Base-by-base conservation (phyloP, 2,329 filamentous ascomycete genomes). In the Claviceps monticola region DNA sequence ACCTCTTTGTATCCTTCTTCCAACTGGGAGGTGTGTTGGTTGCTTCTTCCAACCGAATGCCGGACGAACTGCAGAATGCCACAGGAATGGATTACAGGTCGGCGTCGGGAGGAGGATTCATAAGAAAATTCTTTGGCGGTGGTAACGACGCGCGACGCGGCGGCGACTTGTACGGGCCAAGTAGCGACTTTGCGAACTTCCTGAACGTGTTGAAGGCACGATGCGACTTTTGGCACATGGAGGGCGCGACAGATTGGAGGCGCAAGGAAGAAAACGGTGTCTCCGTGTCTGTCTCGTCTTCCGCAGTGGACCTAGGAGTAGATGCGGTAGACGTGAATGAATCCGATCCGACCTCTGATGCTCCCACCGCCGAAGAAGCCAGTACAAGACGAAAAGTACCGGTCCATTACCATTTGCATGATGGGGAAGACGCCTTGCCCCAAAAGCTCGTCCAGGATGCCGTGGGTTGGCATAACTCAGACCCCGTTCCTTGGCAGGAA, bases 141-240 rank as follows among this genome's bases (percentile, higher is more conserved):
- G 17, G 38, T 3, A n/a, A n/a, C 60, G 70, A 29, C 34, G 36
- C 55, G 50, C 61, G 58, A 21, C 57, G 55, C 2, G 60, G 58
- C n/a, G 72, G 77, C 6, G 74, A 76, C 47, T 63, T 82, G 42
- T 80, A 76, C 58, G 75, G 78, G 1, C 70, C 76, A 41, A 76
- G 78, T 46, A 84, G 83, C 51, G 86, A 91, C 61, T 91, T 90
- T 69, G 78, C 83, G 2, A 75, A 75, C 2, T 91, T 93, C 56
- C 69, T 91, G 9, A 83, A 89, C 44, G 81, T 91, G 0, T 64
- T 91, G 38, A 86, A 84, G 62, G 83, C 84, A 9, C 74, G 86
- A 51, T 91, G 87, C 61, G 86, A 91, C 59, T 82, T 90, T 48
- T 90, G 85, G 84, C 83, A 90, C 62, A 89, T 91, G 78, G 84